phyloP scores from a whole-genome alignment of 139 green algal genomes.

The Coelastrella sp. region DNA sequence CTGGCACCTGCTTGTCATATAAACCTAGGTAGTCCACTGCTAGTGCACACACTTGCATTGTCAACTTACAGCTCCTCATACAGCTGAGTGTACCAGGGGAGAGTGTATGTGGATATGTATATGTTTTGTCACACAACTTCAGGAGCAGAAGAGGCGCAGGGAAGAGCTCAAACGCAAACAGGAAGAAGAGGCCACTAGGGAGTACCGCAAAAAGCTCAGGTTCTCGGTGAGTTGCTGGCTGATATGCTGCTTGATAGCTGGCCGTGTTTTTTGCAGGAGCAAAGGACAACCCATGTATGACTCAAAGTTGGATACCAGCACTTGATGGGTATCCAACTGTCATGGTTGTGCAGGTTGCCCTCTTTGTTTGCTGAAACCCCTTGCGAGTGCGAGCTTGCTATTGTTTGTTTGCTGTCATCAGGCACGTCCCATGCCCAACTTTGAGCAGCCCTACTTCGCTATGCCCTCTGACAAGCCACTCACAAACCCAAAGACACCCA shows the following conservation, averaged over 20 bases:
- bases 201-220: conserved; percentile 50
- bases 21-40: too few relatives aligned
- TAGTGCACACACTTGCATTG: neutral
- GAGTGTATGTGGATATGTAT: too few relatives aligned
- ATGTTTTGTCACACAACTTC: neutral
- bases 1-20: too few relatives aligned
- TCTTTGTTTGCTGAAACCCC: neutral
- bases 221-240: conserved; percentile 43
- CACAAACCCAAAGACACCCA: conserved; percentile 59
- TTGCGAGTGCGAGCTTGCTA: neutral
- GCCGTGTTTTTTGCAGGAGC: too few relatives aligned
- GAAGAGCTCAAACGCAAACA: conserved; percentile 48
- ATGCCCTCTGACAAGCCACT: conserved; percentile 40
- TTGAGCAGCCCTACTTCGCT: conserved; percentile 41
- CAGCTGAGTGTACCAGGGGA: too few relatives aligned
- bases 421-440: conserved; percentile 57
- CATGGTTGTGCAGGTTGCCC: too few relatives aligned
- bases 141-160: conserved; percentile 51
- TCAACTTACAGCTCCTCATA: too few relatives aligned
- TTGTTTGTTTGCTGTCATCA: conserved; percentile 11
- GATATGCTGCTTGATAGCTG: neutral
- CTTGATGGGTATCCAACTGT: too few relatives aligned
- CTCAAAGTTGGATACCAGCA: too few relatives aligned
- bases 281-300: too few relatives aligned
- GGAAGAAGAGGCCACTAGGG: conserved; percentile 52